A percentile compares a stretch with the other conserved stretches of the same genome.
phyloP scores from a whole-genome alignment of 345 rosid species.

The Populus pruinosa region DNA sequence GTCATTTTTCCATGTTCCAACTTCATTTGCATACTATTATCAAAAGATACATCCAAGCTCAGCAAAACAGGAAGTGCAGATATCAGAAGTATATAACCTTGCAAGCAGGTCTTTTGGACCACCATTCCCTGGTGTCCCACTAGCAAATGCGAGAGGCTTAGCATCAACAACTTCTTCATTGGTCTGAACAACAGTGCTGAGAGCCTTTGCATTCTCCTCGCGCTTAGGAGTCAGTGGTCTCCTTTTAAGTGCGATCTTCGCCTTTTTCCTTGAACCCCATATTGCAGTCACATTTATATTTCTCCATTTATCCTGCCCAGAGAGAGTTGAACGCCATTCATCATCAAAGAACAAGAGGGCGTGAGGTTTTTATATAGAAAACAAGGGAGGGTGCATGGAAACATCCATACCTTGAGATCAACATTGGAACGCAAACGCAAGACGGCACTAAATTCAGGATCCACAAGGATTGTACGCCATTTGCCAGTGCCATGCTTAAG shows the following conservation, averaged over 20 bases:
- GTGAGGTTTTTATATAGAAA: too few relatives aligned
- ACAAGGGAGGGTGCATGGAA: neutral
- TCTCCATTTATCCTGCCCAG: constrained; percentile 34
- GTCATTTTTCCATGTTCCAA: too few relatives aligned
- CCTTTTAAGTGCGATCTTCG: constrained; percentile 30
- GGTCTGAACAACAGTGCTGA: constrained; percentile 9
- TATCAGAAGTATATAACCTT: constrained; percentile 45
- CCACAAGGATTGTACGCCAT: constrained; percentile 35
- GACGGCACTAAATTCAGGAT: constrained; percentile 25
- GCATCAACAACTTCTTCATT: constrained; percentile 23
- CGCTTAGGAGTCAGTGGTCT: constrained; percentile 19
- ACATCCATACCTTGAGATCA: constrained; percentile 26
- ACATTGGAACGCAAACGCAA: constrained; percentile 29
- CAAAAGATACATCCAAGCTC: constrained; percentile 8
- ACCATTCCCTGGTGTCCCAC: constrained; percentile 19
- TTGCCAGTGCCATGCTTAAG: constrained; percentile 31
- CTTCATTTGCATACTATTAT: neutral
- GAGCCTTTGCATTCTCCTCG: constrained; percentile 20
- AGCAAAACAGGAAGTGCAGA: constrained; percentile 2
- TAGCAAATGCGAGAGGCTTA: constrained; percentile 22
- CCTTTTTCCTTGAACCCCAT: constrained; percentile 37
- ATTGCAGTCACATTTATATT: constrained; percentile 34
- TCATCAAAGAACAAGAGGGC: neutral
- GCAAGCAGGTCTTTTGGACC: constrained; percentile 58
- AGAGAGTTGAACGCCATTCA: neutral